phyloP scores from a whole-genome alignment of 2,329 filamentous ascomycete genomes.

The Lasiodiplodia theobromae region DNA sequence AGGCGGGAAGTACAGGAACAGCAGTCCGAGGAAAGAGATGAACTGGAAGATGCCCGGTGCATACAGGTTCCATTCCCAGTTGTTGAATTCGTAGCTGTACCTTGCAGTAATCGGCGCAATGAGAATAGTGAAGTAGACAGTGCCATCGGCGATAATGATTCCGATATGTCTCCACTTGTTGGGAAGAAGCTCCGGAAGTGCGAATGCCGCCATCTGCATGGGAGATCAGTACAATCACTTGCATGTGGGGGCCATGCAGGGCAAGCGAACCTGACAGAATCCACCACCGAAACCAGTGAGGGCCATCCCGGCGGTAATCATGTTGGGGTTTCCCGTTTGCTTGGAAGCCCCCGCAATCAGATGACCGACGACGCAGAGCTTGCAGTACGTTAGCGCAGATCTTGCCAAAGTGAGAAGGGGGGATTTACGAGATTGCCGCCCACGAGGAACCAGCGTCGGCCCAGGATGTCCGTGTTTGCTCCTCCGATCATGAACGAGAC shows the following conservation, averaged over 20 bases:
- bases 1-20: constrained; percentile 51
- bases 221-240: constrained; percentile 10
- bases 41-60: constrained; percentile 52
- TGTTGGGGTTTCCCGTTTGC: constrained; percentile 47
- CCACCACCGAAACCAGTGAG: constrained; percentile 55
- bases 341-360: constrained; percentile 31
- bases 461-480: constrained; percentile 57
- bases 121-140: constrained; percentile 54
- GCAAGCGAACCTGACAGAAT: constrained; percentile 47
- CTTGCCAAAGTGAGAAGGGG: background rate
- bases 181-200: constrained; percentile 56
- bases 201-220: constrained; percentile 50
- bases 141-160: constrained; percentile 50
- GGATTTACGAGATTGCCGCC: constrained; percentile 50
- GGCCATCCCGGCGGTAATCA: constrained; percentile 50
- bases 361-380: constrained; percentile 12
- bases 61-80: constrained; percentile 58
- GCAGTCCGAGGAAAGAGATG: constrained; percentile 54
- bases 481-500: constrained; percentile 38
- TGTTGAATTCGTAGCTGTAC: constrained; percentile 48
- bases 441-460: constrained; percentile 56
- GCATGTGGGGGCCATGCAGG: background rate
- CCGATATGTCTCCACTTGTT: constrained; percentile 59
- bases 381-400: background rate
- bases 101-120: constrained; percentile 56